Percentiles rank a stretch among this genome's conserved stretches.
Conservation (phyloP, 2,329 filamentous ascomycete species). For the Trichoderma citrinoviride region DNA sequence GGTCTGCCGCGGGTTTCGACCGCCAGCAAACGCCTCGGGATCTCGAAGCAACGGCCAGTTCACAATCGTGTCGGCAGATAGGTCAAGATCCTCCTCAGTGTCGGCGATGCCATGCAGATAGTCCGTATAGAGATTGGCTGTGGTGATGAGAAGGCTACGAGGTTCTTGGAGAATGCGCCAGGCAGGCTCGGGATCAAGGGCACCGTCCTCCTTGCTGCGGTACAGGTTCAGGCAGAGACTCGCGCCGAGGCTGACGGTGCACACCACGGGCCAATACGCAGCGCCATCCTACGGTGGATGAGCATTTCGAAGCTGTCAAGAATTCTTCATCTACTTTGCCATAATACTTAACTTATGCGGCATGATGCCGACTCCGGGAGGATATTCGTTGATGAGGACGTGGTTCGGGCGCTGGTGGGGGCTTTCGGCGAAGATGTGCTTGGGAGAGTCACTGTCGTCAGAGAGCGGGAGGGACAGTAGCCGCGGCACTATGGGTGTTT, state of each 20-base stretch:
- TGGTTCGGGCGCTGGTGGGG: slow-evolving; percentile 82
- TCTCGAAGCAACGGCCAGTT: slow-evolving; percentile 70
- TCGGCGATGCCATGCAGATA: slow-evolving; percentile 74
- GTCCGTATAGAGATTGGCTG: slow-evolving; percentile 63
- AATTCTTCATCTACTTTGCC: slow-evolving; percentile 3
- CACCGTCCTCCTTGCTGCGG: slow-evolving; percentile 59
- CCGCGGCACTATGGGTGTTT: slow-evolving; percentile 64
- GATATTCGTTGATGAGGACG: slow-evolving; percentile 91
- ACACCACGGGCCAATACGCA: slow-evolving; percentile 84
- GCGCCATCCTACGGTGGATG: slow-evolving; percentile 62
- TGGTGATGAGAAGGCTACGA: slow-evolving; percentile 74
- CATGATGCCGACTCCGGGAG: slow-evolving; percentile 89
- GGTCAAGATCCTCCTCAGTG: slow-evolving; percentile 60
- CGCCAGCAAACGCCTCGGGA: slow-evolving; percentile 44
- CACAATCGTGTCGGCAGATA: slow-evolving; percentile 61
- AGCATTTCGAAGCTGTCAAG: slow-evolving; percentile 28
- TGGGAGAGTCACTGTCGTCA: slow-evolving; percentile 26
- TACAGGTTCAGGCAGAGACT: slow-evolving; percentile 77
- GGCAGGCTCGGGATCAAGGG: slow-evolving; percentile 49
- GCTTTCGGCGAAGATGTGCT: slow-evolving; percentile 57
- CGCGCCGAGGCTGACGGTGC: slow-evolving; percentile 81
- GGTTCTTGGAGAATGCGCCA: slow-evolving; percentile 76
- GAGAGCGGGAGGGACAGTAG: slow-evolving; percentile 48
- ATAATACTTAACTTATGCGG: slow-evolving; percentile 66
- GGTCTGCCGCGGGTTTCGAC: slow-evolving; percentile 55